Conservation (phyloP, 2,329 filamentous ascomycete species). For the Ascochyta clinopodiicola region DNA sequence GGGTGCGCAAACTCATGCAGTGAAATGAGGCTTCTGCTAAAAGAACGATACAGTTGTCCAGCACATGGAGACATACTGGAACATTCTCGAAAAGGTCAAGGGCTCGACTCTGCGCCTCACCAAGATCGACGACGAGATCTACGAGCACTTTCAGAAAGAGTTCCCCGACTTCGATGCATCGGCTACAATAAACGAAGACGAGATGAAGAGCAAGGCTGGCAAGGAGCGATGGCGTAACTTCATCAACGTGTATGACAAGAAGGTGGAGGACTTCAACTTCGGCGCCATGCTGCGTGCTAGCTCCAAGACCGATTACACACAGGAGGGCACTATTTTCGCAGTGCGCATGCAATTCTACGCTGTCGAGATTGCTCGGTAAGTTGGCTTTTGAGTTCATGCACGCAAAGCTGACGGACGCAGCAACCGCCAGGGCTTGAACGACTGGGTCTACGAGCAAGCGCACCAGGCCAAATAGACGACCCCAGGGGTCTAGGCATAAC, state of each 20-base stretch:
- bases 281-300: constrained; percentile 87
- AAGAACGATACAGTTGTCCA: constrained; percentile 70
- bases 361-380: constrained; percentile 73
- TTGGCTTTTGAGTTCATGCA: constrained; percentile 4
- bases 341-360: constrained; percentile 86
- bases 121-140: constrained; percentile 93
- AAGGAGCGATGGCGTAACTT: constrained; percentile 96
- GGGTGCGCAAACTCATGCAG: constrained; percentile 59
- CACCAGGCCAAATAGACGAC: constrained; percentile 53
- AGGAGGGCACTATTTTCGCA: constrained; percentile 90
- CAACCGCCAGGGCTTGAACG: constrained; percentile 88
- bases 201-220: constrained; percentile 96
- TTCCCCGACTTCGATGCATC: constrained; percentile 93
- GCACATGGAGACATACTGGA: constrained; percentile 97
- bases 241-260: constrained; percentile 92
- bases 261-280: constrained; percentile 97
- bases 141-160: constrained; percentile 81
- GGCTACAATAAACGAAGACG: constrained; percentile 81
- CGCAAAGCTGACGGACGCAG: constrained; percentile 49
- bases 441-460: constrained; percentile 92
- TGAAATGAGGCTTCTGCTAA: constrained; percentile 33
- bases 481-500: not conserved
- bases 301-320: constrained; percentile 81
- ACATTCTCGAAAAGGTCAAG: constrained; percentile 86
- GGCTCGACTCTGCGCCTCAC: constrained; percentile 91